Percentiles rank a stretch among this genome's conserved stretches.
phyloP scores from a whole-genome alignment of 192 early-diverging fungal genomes.

The Endogone sp. region DNA sequence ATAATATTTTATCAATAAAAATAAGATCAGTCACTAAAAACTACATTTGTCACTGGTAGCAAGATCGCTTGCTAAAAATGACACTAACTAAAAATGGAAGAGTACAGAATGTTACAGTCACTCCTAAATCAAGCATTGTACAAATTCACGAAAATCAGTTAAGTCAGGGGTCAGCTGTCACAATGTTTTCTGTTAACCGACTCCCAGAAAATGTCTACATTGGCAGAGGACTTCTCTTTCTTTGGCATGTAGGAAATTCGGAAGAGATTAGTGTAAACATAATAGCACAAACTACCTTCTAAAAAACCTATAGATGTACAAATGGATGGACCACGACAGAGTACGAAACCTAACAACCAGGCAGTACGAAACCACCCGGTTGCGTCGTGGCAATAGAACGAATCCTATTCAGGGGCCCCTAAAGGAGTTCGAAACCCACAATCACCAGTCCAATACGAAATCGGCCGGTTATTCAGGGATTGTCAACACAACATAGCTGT shows the following conservation, averaged over 20 bases:
- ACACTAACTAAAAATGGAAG: too few species aligned
- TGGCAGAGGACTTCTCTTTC: constrained; percentile 6
- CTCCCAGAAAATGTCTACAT: constrained; percentile 7
- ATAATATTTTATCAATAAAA: too few species aligned
- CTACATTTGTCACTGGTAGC: too few species aligned
- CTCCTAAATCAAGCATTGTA: too few species aligned
- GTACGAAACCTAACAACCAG: constrained; percentile 12
- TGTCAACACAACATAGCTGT: constrained; percentile 21
- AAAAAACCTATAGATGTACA: constrained; percentile 1
- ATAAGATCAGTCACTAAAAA: too few species aligned
- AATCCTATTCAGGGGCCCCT: constrained; percentile 14
- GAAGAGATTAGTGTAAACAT: constrained; percentile 7
- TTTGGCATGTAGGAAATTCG: constrained; percentile 15
- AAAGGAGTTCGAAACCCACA: constrained; percentile 15
- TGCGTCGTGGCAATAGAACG: constrained; percentile 18
- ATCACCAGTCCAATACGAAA: constrained; percentile 7
- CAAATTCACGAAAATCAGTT: too few species aligned
- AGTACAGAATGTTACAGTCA: too few species aligned
- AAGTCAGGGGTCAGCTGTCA: too few species aligned
- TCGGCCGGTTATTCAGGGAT: constrained; percentile 6
- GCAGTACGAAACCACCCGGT: constrained; percentile 9
- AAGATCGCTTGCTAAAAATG: too few species aligned
- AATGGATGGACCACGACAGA: constrained; percentile 12
- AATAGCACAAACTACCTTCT: constrained; percentile 7
- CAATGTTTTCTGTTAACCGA: constrained; percentile 11